Evolutionary conservation across 495 filamentous ascomycete genomes (phyloP).

Genomic region (Penicillium bovifimosum): DNA sequence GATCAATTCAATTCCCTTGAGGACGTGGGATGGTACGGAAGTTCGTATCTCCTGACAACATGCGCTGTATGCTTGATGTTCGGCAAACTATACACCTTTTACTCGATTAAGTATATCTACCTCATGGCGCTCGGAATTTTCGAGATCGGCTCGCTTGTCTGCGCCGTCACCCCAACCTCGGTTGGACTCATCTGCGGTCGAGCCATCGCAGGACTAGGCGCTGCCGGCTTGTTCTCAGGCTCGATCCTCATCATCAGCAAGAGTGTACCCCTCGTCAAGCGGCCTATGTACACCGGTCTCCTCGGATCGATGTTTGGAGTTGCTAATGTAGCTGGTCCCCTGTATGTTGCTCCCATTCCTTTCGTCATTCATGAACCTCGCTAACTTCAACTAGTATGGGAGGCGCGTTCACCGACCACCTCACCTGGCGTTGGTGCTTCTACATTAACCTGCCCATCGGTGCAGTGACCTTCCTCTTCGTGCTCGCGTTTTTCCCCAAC

Average conservation of each 20-base stretch:
- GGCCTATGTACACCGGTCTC: constrained; percentile 68
- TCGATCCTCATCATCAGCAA: constrained; percentile 74
- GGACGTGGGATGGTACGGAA: constrained; percentile 81
- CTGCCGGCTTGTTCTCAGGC: constrained; percentile 78
- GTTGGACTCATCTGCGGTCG: constrained; percentile 75
- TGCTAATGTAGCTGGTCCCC: constrained; percentile 68
- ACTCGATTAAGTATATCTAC: constrained; percentile 68
- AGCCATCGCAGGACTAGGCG: constrained; percentile 78
- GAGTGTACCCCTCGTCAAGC: constrained; percentile 63
- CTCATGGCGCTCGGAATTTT: constrained; percentile 69
- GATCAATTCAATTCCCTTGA: constrained; percentile 68
- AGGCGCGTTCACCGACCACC: constrained; percentile 58
- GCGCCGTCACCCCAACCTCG: constrained; percentile 70
- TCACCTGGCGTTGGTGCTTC: constrained; percentile 59
- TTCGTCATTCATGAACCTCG: neutral
- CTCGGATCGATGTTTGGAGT: constrained; percentile 80
- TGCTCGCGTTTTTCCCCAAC: constrained; percentile 56
- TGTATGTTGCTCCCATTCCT: constrained; percentile 30
- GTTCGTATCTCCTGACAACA: constrained; percentile 63
- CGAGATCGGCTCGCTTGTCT: constrained; percentile 81
- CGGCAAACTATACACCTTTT: constrained; percentile 77
- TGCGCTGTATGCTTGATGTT: constrained; percentile 67
- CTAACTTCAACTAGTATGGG: constrained; percentile 21
- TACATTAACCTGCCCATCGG: constrained; percentile 67
- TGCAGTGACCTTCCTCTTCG: constrained; percentile 54